Evolutionary conservation across 441 rosid genomes (phyloP).

Genomic region (Syzygium syzygioides): DNA sequence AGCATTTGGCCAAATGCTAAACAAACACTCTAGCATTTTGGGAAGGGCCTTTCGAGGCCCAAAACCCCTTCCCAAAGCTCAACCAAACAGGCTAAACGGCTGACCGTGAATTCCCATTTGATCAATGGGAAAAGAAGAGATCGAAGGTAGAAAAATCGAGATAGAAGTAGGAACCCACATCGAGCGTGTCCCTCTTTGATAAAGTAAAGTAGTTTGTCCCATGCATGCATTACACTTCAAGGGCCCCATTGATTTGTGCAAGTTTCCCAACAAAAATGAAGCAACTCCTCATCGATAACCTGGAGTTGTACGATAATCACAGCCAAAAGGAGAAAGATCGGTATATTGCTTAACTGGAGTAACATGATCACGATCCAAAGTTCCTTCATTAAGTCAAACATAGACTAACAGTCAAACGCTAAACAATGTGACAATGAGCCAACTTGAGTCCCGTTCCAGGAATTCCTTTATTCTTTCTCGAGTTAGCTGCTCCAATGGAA

Average conservation of each 20-base stretch:
- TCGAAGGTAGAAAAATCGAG: background rate
- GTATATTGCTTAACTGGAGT: background rate
- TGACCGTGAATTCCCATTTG: background rate
- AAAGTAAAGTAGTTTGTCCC: background rate
- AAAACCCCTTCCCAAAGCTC: no score
- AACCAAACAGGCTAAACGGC: no score
- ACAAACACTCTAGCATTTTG: no score
- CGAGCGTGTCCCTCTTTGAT: background rate
- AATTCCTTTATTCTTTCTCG: background rate
- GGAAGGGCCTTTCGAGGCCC: no score
- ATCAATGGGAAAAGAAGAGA: background rate
- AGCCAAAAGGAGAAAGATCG: background rate
- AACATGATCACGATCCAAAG: background rate
- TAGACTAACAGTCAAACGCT: background rate
- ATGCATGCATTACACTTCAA: background rate
- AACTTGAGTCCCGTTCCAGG: background rate
- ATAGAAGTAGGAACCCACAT: background rate
- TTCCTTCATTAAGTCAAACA: background rate
- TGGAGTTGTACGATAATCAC: background rate
- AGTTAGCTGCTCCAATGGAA: background rate
- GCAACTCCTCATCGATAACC: background rate
- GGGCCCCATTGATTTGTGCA: background rate
- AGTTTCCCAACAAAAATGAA: background rate
- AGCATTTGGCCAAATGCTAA: no score
- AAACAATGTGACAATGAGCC: background rate